phyloP scores from a whole-genome alignment of 305 asterid genomes.

The Fraxinus paxiana region DNA sequence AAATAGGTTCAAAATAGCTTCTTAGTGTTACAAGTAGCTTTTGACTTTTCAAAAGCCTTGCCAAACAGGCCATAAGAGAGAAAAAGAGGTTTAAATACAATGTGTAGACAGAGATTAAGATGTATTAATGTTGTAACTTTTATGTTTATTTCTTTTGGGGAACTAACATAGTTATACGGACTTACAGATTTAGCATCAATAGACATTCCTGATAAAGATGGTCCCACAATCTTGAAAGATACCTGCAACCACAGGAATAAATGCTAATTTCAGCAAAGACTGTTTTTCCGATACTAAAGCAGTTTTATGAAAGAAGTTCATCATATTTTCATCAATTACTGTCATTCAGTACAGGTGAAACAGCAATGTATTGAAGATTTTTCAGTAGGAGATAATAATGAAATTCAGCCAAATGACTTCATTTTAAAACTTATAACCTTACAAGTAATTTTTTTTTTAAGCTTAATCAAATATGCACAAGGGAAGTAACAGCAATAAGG shows the following conservation, averaged over 20 bases:
- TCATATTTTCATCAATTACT: slow-evolving; percentile 1
- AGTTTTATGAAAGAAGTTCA: background rate
- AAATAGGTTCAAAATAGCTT: background rate
- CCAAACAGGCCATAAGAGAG: background rate
- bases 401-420: slow-evolving; percentile 5
- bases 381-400: background rate
- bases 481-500: slow-evolving; percentile 7
- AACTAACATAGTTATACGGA: slow-evolving; percentile 15
- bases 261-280: slow-evolving; percentile 19
- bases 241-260: slow-evolving; percentile 50
- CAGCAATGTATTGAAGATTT: background rate
- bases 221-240: slow-evolving; percentile 84
- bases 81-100: background rate
- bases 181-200: slow-evolving; percentile 91
- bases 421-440: background rate
- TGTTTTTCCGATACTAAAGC: slow-evolving; percentile 16
- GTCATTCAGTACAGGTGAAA: background rate
- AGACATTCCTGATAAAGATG: slow-evolving; percentile 80
- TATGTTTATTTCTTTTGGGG: background rate
- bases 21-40: background rate
- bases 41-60: background rate
- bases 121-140: background rate
- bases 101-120: background rate
- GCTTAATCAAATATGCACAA: background rate
- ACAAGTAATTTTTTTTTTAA: background rate